Evolutionary conservation across 2,329 filamentous ascomycete species (phyloP), one percentile per base, ranked within the genome.

Genomic region (Periconia digitata): DNA sequence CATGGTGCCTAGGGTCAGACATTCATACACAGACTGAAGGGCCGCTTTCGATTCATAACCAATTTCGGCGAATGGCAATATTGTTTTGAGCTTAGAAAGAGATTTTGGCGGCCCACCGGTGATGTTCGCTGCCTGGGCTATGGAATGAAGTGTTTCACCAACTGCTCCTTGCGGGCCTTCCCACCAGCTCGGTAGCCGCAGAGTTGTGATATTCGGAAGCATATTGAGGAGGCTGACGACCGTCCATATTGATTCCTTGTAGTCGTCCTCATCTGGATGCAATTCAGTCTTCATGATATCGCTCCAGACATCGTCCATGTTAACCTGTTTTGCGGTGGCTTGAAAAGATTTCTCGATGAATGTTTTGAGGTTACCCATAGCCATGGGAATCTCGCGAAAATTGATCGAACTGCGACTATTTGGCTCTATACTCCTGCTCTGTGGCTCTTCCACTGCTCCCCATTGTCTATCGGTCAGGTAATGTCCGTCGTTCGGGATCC

Each of bases 181-280:
- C 66, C 65, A 70, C 34, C 53, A 53, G 20, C 61, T 58, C 6
- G 60, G 58, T 2, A 68, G 40, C 24, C 64, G 62, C 12, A 70
- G 42, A 3, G 53, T 56, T 36, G 55, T 64, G 1, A 70, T 50
- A 21, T 68, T 70, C 4, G 66, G 66, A 2, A 70, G 43, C 12
- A 64, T 55, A 18, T 52, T 49, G 8, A 70, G 49, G 13, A 70
- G 52, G 5, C 60, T 52, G 10, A 69, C 49, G 1, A 56, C 55
- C 2, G 60, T 59, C 44, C 57, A 64, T 3, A 63, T 44, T 16
- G 56, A 54, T 24, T 62, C 57, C 7, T 46, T 23, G 15, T 44
- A 46, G 5, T 55, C 46, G 7, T 50, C 41, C 13, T 59, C 54
- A 3, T 22, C 13, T 15, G 41, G 17, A 20, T 36, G 8, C 27